Conservation (phyloP, 768 basidiomycete genomes). For the Lactarius quietus region DNA sequence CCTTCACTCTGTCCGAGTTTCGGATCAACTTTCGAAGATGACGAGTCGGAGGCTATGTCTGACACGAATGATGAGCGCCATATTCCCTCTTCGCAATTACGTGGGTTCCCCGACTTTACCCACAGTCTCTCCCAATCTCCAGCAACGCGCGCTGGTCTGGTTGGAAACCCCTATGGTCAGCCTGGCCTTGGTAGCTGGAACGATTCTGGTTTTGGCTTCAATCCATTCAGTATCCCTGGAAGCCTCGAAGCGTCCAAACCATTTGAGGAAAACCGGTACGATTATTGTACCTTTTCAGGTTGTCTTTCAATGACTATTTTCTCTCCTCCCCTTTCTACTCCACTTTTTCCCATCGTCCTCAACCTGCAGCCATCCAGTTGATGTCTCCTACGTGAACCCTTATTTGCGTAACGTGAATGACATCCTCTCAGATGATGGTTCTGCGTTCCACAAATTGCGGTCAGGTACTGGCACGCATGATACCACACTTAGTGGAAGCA, state of each 20-base stretch:
- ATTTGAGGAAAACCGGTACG: conserved; percentile 60
- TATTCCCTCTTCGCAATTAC: conserved; percentile 39
- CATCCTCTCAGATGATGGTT: conserved; percentile 70
- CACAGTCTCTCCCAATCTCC: conserved; percentile 77
- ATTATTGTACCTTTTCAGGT: conserved; percentile 54
- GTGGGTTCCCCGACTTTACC: conserved; percentile 59
- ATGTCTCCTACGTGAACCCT: conserved; percentile 78
- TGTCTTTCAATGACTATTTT: conserved; percentile 49
- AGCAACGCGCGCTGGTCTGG: conserved; percentile 52
- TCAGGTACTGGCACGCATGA: conserved; percentile 60
- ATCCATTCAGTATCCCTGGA: conserved; percentile 54
- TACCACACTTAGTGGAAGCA: conserved; percentile 77
- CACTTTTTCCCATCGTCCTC: conserved; percentile 45
- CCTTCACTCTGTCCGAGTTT: conserved; percentile 49
- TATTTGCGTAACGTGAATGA: conserved; percentile 82
- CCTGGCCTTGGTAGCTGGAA: conserved; percentile 52
- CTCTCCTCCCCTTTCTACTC: conserved; percentile 45
- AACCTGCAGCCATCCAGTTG: conserved; percentile 38
- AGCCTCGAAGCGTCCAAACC: conserved; percentile 59
- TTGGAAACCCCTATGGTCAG: conserved; percentile 46
- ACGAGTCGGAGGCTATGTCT: conserved; percentile 62
- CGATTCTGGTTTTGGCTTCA: conserved; percentile 49
- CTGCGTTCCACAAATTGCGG: conserved; percentile 73
- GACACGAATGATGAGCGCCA: conserved; percentile 49
- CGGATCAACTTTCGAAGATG: conserved; percentile 77